These are phyloP conservation scores for Skeletonema potamos DNA, from an alignment of 108 stramenopile species.

Conservation along the genomic window DNA sequence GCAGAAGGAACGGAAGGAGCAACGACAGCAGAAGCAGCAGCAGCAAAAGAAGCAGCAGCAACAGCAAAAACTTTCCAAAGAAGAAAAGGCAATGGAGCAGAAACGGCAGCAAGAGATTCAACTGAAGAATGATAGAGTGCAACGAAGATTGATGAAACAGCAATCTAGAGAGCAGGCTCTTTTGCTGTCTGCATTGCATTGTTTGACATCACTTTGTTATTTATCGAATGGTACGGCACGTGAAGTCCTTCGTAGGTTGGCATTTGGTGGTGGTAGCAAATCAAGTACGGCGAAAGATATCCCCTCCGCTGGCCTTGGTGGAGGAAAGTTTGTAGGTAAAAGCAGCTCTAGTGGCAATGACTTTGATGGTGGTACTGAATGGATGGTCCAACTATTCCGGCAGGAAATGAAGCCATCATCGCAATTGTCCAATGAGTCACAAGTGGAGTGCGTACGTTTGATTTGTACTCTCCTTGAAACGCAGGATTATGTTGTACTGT, in stretches of 20 bases:
- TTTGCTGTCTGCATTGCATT: constrained; percentile 15
- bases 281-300: not conserved
- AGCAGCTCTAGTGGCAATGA: not conserved
- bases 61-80: not conserved
- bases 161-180: constrained; percentile 12
- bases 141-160: constrained; percentile 3
- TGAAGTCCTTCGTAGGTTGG: constrained; percentile 47
- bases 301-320: not conserved
- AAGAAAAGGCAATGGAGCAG: constrained; percentile 1
- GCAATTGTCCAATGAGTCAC: constrained; percentile 1
- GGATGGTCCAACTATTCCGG: constrained; percentile 36
- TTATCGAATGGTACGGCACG: constrained; percentile 51
- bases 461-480: constrained; percentile 40
- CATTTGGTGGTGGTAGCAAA: not conserved
- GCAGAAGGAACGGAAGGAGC: not conserved
- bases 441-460: constrained; percentile 29
- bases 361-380: constrained; percentile 3
- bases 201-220: constrained; percentile 28
- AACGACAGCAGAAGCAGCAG: constrained; percentile 1
- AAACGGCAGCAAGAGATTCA: constrained; percentile 6
- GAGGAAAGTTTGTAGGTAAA: not conserved
- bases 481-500: constrained; percentile 23
- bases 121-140: not conserved
- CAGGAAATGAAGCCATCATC: not conserved
- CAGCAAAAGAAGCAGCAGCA: constrained; percentile 13